Conservation (phyloP, 2,329 filamentous ascomycete genomes). For the Uncinocarpus reesii region DNA sequence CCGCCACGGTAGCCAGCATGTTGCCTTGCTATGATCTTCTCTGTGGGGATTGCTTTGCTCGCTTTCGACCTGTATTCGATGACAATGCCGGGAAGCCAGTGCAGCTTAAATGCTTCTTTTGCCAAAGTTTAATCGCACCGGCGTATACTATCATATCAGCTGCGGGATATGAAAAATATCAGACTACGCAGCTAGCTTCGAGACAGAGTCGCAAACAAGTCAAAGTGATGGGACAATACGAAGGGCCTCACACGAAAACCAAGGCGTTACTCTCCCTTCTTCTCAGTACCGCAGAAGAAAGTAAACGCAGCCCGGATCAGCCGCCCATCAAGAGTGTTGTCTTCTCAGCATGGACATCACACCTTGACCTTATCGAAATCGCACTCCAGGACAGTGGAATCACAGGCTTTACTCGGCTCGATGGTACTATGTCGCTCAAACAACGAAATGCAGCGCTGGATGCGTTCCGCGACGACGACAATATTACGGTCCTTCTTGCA, state of each 20-base stretch:
- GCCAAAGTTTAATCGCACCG: conserved; percentile 53
- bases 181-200: conserved; percentile 48
- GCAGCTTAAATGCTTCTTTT: conserved; percentile 53
- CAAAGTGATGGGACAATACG: conserved; percentile 58
- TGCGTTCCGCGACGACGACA: conserved; percentile 60
- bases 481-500: conserved; percentile 71
- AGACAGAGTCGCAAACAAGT: conserved; percentile 40
- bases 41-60: conserved; percentile 61
- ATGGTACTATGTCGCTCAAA: conserved; percentile 73
- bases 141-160: conserved; percentile 59
- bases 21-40: conserved; percentile 80
- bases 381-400: conserved; percentile 52
- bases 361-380: conserved; percentile 82
- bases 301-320: conserved; percentile 45
- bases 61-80: conserved; percentile 47
- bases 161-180: conserved; percentile 41
- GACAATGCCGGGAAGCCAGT: conserved; percentile 36
- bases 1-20: conserved; percentile 56
- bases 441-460: conserved; percentile 67
- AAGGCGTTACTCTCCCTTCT: conserved; percentile 69
- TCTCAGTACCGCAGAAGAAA: conserved; percentile 48
- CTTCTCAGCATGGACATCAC: conserved; percentile 92
- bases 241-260: conserved; percentile 86
- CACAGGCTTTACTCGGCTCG: conserved; percentile 65
- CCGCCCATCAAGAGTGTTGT: conserved; percentile 84